Evolutionary conservation across 2,329 filamentous ascomycete species (phyloP), one percentile per base, ranked within the genome.

Genomic region (Hypoxylon sp.): DNA sequence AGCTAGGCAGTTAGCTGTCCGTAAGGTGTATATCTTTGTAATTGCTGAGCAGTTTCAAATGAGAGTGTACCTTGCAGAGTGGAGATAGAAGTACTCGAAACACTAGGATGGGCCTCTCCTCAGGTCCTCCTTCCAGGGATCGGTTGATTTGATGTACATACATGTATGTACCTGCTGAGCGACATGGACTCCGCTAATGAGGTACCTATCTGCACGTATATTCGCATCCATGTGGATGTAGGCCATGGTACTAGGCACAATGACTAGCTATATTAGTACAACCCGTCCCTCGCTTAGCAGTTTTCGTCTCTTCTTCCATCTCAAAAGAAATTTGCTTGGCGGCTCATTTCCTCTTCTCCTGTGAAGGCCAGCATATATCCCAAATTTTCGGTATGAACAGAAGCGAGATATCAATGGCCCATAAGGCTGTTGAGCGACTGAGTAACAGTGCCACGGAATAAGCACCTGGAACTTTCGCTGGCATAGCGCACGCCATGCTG

Each of bases 61-160:
- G 56, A 28, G 48, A 56, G 61, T 69, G 66, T 69, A 67, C 67
- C 64, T 67, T 64, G 64, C 56, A 67, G 56, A 55, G 67, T 64
- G 67, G 64, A 55, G 64, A 64, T 49, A 14, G 33, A 24, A 59
- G 60, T 66, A 62, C 60, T 66, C 52, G 55, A 65, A 65, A 65
- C 62, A 53, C 51, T 40, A 44, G 50, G 45, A 53, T 61, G 54
- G 56, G 20, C 30, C 38, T 26, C 46, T 48, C 45, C 33, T 33
- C 36, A 24, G 40, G 50, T n/a, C 59, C 18, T 49, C 48, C 53
- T 48, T 64, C 32, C 36, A 59, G 48, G 53, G 53, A 53, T 53
- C 50, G n/a, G 26, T 42, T 40, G 36, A 60, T 60, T 60, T 3
- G 3, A 26, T 6, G 3, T 6, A 26, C 6, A 6, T 6, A 26